phyloP scores from a whole-genome alignment of 2,329 filamentous ascomycete genomes.

The Fusarium subglutinans region DNA sequence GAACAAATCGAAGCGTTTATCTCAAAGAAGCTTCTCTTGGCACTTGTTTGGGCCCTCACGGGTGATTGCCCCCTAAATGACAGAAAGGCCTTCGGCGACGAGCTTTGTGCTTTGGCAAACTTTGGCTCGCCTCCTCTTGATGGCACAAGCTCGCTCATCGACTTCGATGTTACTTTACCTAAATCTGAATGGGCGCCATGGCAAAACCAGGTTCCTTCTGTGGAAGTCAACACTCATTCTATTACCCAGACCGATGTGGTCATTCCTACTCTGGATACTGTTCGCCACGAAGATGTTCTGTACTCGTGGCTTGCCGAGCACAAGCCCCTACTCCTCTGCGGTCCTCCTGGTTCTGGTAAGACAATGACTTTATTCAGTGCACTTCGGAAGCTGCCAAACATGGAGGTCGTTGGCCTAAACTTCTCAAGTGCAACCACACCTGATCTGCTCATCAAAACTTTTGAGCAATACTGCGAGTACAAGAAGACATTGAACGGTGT shows the following conservation, averaged over 20 bases:
- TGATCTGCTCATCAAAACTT: constrained; percentile 97
- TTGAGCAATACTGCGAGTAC: constrained; percentile 99
- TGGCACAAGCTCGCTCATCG: constrained; percentile 86
- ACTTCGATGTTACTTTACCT: constrained; percentile 91
- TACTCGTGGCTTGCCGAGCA: constrained; percentile 99
- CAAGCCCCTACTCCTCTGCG: constrained; percentile 94
- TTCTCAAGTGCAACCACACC: constrained; percentile 99
- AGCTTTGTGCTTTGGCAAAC: constrained; percentile 81
- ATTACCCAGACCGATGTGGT: constrained; percentile 98
- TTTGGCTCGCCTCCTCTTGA: constrained; percentile 86
- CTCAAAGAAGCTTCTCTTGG: constrained; percentile 92
- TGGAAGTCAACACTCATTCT: constrained; percentile 98
- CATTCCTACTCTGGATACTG: constrained; percentile 96
- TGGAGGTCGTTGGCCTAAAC: constrained; percentile 99
- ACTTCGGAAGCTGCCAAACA: constrained; percentile 93
- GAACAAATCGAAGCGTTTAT: constrained; percentile 91
- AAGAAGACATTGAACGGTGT: constrained; percentile 98
- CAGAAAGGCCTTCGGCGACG: constrained; percentile 89
- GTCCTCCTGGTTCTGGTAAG: constrained; percentile 97
- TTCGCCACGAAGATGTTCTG: constrained; percentile 97
- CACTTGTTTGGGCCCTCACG: constrained; percentile 93
- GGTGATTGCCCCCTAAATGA: constrained; percentile 92
- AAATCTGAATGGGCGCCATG: constrained; percentile 90
- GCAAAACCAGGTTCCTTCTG: constrained; percentile 92
- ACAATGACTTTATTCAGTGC: constrained; percentile 99